phyloP scores from a whole-genome alignment of 306 rosid species.

The Mimosa pudica region DNA sequence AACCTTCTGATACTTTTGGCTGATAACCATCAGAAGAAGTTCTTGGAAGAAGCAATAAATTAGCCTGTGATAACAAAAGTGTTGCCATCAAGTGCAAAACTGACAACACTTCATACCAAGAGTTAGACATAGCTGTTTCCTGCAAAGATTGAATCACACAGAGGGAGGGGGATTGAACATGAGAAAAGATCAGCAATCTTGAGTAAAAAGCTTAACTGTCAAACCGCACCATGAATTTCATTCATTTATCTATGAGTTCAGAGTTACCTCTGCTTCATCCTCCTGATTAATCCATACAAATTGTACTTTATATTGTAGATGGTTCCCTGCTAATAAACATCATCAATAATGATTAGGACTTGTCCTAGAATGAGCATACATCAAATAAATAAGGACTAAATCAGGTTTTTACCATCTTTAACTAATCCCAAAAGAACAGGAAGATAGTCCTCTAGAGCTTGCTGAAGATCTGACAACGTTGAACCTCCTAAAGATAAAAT shows the following conservation, averaged over 20 bases:
- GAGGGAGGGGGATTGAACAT: neutral
- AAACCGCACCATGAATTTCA: slow-evolving; percentile 1
- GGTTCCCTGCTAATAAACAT: slow-evolving; percentile 69
- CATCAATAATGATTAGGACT: slow-evolving; percentile 31
- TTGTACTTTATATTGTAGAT: slow-evolving; percentile 84
- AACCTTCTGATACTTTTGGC: slow-evolving; percentile 90
- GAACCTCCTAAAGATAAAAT: slow-evolving; percentile 78
- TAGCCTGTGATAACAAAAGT: slow-evolving; percentile 85
- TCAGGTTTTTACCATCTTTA: slow-evolving; percentile 72
- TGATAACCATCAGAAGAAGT: slow-evolving; percentile 83
- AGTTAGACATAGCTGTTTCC: slow-evolving; percentile 87
- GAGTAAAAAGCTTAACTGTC: slow-evolving; percentile 32
- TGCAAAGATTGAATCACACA: slow-evolving; percentile 44
- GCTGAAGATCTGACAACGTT: slow-evolving; percentile 84
- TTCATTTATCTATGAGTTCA: neutral
- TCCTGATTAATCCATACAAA: slow-evolving; percentile 95
- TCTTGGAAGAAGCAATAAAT: slow-evolving; percentile 94
- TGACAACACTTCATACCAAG: slow-evolving; percentile 97
- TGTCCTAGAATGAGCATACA: slow-evolving; percentile 31
- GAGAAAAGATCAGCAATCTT: slow-evolving; percentile 31
- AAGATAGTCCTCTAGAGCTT: slow-evolving; percentile 89
- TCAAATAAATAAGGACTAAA: slow-evolving; percentile 24
- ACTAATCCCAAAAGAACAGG: slow-evolving; percentile 92
- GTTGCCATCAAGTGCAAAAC: slow-evolving; percentile 93
- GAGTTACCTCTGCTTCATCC: slow-evolving; percentile 82